phyloP scores from a whole-genome alignment of 176 grass and related monocot genomes.

The Rhynchospora breviuscula region DNA sequence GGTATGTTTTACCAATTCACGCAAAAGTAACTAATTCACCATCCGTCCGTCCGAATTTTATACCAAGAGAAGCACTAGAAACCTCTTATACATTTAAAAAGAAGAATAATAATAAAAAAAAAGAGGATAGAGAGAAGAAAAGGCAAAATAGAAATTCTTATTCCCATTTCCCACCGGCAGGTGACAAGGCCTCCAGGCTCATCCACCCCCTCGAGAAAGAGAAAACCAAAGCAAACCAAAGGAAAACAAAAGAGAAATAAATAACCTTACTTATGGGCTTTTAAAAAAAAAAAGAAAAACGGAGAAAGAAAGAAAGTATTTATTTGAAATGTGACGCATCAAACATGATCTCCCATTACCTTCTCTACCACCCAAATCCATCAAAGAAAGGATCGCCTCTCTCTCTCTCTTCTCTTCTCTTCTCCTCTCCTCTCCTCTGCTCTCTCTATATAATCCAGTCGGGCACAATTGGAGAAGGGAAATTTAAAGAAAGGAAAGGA shows the following conservation, averaged over 20 bases:
- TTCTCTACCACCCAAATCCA: constrained; percentile 19
- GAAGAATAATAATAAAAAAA: not conserved
- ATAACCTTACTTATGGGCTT: not conserved
- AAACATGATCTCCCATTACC: constrained; percentile 10
- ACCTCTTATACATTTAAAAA: not conserved
- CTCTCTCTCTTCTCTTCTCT: not conserved
- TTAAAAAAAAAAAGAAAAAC: not conserved
- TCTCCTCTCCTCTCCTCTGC: not conserved
- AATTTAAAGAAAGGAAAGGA: not conserved
- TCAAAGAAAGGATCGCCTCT: constrained; percentile 7
- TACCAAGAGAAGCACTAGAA: not conserved
- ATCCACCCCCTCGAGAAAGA: not conserved
- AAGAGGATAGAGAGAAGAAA: not conserved
- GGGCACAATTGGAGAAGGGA: constrained; percentile 7
- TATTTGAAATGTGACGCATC: constrained; percentile 14
- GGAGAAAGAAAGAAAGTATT: constrained; percentile 1
- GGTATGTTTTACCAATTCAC: not conserved
- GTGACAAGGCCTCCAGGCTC: not conserved
- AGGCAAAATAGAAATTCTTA: constrained; percentile 13
- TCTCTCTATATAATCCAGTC: not conserved
- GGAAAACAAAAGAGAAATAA: constrained; percentile 1
- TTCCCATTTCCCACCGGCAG: not conserved
- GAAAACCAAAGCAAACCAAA: not conserved
- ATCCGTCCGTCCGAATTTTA: not conserved
- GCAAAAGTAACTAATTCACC: not conserved